phyloP scores from a whole-genome alignment of 164 flowering plant genomes.

The Cinnamomum chago region DNA sequence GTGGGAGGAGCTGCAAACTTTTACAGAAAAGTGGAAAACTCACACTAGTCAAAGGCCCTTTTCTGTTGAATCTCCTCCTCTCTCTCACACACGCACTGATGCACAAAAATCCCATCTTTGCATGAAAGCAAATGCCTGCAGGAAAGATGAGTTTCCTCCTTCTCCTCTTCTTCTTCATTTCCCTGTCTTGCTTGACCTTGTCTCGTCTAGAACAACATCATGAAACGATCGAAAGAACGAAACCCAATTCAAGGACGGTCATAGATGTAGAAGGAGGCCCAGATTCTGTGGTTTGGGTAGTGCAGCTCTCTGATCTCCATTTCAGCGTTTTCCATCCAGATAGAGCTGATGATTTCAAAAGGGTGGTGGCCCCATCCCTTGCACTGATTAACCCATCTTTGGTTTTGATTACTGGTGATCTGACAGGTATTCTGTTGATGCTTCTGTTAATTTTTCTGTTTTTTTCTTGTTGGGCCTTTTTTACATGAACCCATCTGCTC shows the following conservation, averaged over 20 bases:
- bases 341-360: constrained; percentile 68
- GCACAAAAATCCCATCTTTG: not conserved
- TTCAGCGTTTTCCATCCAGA: constrained; percentile 90
- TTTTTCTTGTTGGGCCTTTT: not conserved
- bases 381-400: constrained; percentile 75
- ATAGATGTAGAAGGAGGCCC: constrained; percentile 51
- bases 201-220: constrained; percentile 1
- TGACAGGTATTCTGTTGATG: constrained; percentile 53
- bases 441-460: not conserved
- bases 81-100: not conserved
- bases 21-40: no score
- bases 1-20: no score
- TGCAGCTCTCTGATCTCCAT: constrained; percentile 96
- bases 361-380: constrained; percentile 60
- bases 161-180: constrained; percentile 1
- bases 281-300: constrained; percentile 72
- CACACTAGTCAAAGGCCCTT: no score
- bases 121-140: not conserved
- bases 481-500: not conserved
- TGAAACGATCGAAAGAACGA: constrained; percentile 4
- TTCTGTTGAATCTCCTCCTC: no score
- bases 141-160: not conserved
- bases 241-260: constrained; percentile 23
- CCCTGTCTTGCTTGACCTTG: constrained; percentile 1
- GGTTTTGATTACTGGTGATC: constrained; percentile 93